phyloP scores from a whole-genome alignment of 805 yeast genomes.

The Saccharomycopsis sp. region DNA sequence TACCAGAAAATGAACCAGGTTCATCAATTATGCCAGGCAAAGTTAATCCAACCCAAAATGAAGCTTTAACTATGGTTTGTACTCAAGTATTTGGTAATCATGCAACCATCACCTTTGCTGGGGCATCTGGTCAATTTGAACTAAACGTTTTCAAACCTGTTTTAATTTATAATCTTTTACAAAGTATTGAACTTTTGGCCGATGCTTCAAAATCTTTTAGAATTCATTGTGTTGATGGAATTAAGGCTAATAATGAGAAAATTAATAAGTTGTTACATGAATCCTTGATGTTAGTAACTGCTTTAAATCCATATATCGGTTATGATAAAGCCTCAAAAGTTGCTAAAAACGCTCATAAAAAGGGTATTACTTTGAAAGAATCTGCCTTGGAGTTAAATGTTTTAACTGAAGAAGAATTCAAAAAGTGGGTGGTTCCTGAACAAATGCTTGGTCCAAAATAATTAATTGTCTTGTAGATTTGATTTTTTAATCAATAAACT shows the following conservation, averaged over 20 bases:
- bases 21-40: constrained; percentile 99
- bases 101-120: constrained; percentile 90
- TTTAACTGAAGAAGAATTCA: constrained; percentile 76
- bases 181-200: constrained; percentile 78
- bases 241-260: constrained; percentile 77
- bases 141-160: constrained; percentile 97
- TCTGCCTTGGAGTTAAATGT: constrained; percentile 88
- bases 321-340: constrained; percentile 96
- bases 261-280: constrained; percentile 84
- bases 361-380: constrained; percentile 91
- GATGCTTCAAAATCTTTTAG: constrained; percentile 90
- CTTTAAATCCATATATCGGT: constrained; percentile 97
- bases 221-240: constrained; percentile 90
- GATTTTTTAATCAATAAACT: no score
- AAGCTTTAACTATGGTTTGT: constrained; percentile 97
- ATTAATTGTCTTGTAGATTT: no score
- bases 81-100: constrained; percentile 97
- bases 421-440: constrained; percentile 96
- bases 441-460: constrained; percentile 90
- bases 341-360: constrained; percentile 97
- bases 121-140: constrained; percentile 98
- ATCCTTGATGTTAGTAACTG: constrained; percentile 96
- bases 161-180: constrained; percentile 80
- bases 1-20: constrained; percentile 99
- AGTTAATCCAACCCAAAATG: constrained; percentile 98